Conservation (phyloP, 495 filamentous ascomycete genomes). For the Jackrogersella minutella region DNA sequence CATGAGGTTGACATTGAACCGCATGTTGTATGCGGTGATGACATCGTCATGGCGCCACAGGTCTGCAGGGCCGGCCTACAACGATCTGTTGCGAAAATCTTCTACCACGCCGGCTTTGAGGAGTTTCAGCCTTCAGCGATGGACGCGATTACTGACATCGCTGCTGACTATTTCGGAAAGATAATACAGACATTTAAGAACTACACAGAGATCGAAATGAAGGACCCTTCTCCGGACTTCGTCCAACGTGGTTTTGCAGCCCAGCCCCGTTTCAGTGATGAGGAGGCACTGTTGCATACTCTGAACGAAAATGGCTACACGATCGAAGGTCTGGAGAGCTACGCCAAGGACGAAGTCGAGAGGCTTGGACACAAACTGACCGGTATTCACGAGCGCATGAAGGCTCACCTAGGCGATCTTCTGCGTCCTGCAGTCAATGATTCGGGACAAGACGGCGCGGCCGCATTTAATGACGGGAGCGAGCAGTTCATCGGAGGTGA, state of each 20-base stretch:
- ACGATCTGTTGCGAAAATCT: conserved; percentile 89
- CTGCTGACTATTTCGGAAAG: conserved; percentile 87
- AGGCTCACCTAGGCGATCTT: conserved; percentile 85
- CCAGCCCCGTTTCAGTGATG: conserved; percentile 73
- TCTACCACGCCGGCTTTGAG: conserved; percentile 97
- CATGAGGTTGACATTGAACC: conserved; percentile 83
- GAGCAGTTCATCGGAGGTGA: conserved; percentile 97
- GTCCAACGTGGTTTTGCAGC: conserved; percentile 29
- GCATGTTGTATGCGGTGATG: conserved; percentile 85
- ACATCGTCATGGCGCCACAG: conserved; percentile 82
- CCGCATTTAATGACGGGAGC: conserved; percentile 92
- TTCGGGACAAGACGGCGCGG: conserved; percentile 81
- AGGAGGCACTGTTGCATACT: conserved; percentile 88
- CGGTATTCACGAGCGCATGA: conserved; percentile 91
- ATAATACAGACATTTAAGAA: conserved; percentile 77
- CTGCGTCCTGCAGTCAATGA: conserved; percentile 87
- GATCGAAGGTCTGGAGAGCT: conserved; percentile 81
- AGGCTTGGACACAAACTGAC: conserved; percentile 83
- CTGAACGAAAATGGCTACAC: conserved; percentile 83
- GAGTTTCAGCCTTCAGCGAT: conserved; percentile 95
- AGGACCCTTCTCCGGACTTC: conserved; percentile 52
- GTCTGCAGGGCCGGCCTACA: conserved; percentile 84
- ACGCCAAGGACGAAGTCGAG: conserved; percentile 94
- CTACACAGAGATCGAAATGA: conserved; percentile 83
- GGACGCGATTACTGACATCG: conserved; percentile 89